Conservation (phyloP, 2,329 filamentous ascomycete species). For the Ceratocystis ficicola region DNA sequence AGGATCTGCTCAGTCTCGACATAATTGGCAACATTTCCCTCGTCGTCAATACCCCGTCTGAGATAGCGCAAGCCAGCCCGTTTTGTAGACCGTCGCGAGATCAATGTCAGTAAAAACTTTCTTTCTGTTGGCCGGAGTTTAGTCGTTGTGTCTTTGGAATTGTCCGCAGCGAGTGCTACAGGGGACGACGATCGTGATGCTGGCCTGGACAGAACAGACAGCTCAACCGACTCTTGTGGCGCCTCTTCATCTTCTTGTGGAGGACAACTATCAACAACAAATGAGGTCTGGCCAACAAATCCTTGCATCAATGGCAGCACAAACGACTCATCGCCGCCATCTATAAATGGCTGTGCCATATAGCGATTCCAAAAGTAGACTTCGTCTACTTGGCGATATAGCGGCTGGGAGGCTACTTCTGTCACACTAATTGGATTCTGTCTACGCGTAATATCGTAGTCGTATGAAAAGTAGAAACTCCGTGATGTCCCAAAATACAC, state of each 20-base stretch:
- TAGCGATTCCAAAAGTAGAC: conserved; percentile 86
- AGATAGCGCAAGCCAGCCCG: conserved; percentile 82
- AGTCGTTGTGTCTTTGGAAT: conserved; percentile 21
- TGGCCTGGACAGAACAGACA: conserved; percentile 30
- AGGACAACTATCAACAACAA: conserved; percentile 55
- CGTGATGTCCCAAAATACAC: conserved; percentile 69
- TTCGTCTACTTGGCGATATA: conserved; percentile 62
- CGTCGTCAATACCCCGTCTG: conserved; percentile 78
- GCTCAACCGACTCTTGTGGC: conserved; percentile 37
- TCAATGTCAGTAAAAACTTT: conserved; percentile 68
- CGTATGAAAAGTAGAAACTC: conserved; percentile 93
- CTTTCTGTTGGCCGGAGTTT: conserved; percentile 33
- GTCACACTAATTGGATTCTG: conserved; percentile 34
- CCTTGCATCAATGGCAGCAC: conserved; percentile 81
- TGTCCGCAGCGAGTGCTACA: neutral
- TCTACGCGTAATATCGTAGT: conserved; percentile 74
- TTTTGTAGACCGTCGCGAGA: conserved; percentile 79
- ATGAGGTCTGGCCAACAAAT: conserved; percentile 77
- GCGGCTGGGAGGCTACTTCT: conserved; percentile 38
- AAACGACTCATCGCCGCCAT: conserved; percentile 57
- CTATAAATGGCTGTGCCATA: conserved; percentile 60
- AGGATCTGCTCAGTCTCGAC: conserved; percentile 95
- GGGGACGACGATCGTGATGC: conserved; percentile 20
- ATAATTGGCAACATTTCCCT: conserved; percentile 75
- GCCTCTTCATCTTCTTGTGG: conserved; percentile 40